phyloP scores from a whole-genome alignment of 495 filamentous ascomycete genomes.

The Hypoxylon fuscum region DNA sequence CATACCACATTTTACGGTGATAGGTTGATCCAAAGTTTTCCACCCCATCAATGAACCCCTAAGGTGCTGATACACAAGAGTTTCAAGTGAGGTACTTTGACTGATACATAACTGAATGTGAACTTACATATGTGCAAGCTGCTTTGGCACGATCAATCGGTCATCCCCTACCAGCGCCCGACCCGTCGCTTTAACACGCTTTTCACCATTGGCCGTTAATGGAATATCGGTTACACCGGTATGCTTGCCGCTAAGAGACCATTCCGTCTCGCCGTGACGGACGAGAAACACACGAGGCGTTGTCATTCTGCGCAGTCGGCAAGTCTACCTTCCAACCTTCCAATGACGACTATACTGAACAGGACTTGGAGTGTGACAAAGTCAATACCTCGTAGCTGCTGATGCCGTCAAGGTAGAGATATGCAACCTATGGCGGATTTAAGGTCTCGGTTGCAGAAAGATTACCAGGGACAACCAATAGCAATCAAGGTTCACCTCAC shows the following conservation, averaged over 20 bases:
- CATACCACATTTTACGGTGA: too few species aligned
- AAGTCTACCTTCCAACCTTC: neutral
- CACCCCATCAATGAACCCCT: too few species aligned
- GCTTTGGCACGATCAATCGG: conserved; percentile 82
- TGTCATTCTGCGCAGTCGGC: conserved; percentile 43
- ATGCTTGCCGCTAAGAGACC: conserved; percentile 93
- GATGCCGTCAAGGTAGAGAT: neutral
- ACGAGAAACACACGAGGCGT: conserved; percentile 90
- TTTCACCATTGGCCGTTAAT: conserved; percentile 87
- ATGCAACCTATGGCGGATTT: neutral
- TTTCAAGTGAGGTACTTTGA: too few species aligned
- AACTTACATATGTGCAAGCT: conserved; percentile 76
- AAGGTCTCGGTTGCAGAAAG: neutral
- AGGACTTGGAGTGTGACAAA: neutral
- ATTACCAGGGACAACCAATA: neutral
- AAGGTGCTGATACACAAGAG: too few species aligned
- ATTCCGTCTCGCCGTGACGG: conserved; percentile 95
- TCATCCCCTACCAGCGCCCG: conserved; percentile 84
- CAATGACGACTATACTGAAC: neutral
- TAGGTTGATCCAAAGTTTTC: too few species aligned
- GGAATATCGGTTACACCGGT: conserved; percentile 88
- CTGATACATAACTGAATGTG: neutral
- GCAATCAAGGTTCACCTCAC: neutral
- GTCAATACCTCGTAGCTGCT: neutral
- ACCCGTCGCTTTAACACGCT: conserved; percentile 81